These are phyloP conservation scores for Phycomyces nitens DNA, from an alignment of 192 early-diverging fungal species.

Conservation along the genomic window DNA sequence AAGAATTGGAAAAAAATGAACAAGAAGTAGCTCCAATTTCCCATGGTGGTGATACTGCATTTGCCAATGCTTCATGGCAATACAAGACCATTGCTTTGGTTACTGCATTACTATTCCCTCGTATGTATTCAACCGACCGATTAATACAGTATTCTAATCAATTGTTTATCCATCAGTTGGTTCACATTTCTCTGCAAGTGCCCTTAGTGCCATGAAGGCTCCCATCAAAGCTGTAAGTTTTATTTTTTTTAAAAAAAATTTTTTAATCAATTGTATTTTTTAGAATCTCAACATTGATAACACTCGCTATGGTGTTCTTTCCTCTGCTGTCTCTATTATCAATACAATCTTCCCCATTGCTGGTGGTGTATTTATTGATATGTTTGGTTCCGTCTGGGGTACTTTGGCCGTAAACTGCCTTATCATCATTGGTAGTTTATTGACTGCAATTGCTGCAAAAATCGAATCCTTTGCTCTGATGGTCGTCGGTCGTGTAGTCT, in stretches of 20 bases:
- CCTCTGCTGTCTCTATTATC: conserved; percentile 56
- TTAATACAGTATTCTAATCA: background rate
- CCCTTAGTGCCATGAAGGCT: conserved; percentile 68
- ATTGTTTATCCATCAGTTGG: conserved; percentile 47
- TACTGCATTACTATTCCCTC: conserved; percentile 56
- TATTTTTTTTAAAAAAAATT: background rate
- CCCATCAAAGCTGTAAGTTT: conserved; percentile 62
- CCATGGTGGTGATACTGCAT: conserved; percentile 18
- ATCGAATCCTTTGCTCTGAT: conserved; percentile 47
- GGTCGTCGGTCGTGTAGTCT: conserved; percentile 51
- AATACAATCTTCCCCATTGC: conserved; percentile 57
- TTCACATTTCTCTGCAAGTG: conserved; percentile 66
- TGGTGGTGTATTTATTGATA: conserved; percentile 58
- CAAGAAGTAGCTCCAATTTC: background rate
- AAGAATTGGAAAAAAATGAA: background rate
- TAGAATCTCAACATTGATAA: conserved; percentile 57
- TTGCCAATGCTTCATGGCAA: conserved; percentile 42
- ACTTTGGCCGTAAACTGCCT: conserved; percentile 51
- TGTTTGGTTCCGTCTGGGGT: conserved; percentile 58
- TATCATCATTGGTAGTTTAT: conserved; percentile 53
- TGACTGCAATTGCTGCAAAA: conserved; percentile 50
- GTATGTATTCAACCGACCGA: conserved; percentile 32
- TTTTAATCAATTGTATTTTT: background rate
- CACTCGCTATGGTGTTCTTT: conserved; percentile 59
- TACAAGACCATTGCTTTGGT: conserved; percentile 57